Conservation (phyloP, 2,329 filamentous ascomycete species). For the Pseudogymnoascus sp. region DNA sequence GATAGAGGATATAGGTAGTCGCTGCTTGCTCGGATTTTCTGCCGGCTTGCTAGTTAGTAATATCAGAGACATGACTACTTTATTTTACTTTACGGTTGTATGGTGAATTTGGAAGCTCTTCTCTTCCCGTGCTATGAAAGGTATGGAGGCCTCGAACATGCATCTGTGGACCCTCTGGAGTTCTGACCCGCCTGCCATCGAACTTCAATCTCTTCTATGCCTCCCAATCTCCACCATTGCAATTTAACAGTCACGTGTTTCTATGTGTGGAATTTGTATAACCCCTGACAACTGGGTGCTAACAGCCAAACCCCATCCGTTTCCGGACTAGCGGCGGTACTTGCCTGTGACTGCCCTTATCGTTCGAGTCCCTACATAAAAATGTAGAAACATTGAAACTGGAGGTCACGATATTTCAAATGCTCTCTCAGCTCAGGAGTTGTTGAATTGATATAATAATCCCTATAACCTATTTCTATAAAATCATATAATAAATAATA, state of each 20-base stretch:
- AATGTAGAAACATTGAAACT: background rate
- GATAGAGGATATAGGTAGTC: background rate
- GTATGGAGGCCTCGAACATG: background rate
- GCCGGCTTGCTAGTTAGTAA: slow-evolving; percentile 6
- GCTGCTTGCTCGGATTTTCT: slow-evolving; percentile 7
- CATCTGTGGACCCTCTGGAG: background rate
- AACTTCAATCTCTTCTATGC: background rate
- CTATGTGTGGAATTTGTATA: background rate
- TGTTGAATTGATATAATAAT: background rate
- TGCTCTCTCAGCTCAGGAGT: no score
- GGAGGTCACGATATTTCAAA: background rate
- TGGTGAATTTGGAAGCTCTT: background rate
- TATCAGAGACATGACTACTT: slow-evolving; percentile 2
- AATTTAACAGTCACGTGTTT: slow-evolving; percentile 5
- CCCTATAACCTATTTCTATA: background rate
- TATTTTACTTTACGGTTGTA: background rate
- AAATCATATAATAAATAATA: background rate
- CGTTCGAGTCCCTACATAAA: background rate
- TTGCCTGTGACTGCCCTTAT: background rate
- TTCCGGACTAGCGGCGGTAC: background rate
- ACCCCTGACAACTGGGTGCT: background rate
- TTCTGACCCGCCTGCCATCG: background rate
- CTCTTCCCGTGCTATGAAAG: background rate
- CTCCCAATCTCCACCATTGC: background rate
- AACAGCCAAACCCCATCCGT: background rate